Evolutionary conservation across 73 alveolate species (phyloP), one percentile per base, ranked within the genome.

Genomic region (Effrenium voratum): DNA sequence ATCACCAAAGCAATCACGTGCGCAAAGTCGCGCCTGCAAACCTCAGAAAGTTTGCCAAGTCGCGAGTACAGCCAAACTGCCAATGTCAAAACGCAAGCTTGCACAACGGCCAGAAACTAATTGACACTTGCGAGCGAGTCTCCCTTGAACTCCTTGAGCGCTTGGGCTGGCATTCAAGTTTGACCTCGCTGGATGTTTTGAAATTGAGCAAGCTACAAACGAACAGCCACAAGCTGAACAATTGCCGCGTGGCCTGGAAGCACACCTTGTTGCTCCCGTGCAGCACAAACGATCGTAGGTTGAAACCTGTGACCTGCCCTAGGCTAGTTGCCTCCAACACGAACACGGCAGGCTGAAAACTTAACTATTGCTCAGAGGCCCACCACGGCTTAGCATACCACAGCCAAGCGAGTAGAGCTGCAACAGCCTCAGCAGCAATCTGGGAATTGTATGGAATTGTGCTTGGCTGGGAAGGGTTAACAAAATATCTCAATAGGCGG

Each of bases 371-470:
- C 72, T 32, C 46, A 46, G 91, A 26, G 28, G 43, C 41, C 8
- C 47, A 70, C 91, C 91, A 80, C 22, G 91, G 91, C 91, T 80
- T 80, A 28, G 91, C 46, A 46, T 80, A 70, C 91, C 91, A 80
- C 30, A 80, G 68, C 26, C 8, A 50, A 12, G 70, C 66, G 6
- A 70, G 70, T 43, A 80, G 70, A 50, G 46, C 72, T 32, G 46
- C n/a, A 15, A 45, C 91, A 44, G 26, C 63, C 63, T 45, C 70
- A 45, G 46, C 41, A 22, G 68, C 68, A 12, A 55, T 12, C 22
- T 22, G 22, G 68, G 68, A 22, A 55, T 22, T 55, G 22, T 55
- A 22, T 55, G 68, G 68, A 22, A 55, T 22, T 55, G 30, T 15
- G 22, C 22, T 22, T 15, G 22, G 22, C 41, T 24, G 2, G 41